Base-by-base conservation (phyloP, 1,284 basidiomycete genomes). In the Ustilago cynodontis region DNA sequence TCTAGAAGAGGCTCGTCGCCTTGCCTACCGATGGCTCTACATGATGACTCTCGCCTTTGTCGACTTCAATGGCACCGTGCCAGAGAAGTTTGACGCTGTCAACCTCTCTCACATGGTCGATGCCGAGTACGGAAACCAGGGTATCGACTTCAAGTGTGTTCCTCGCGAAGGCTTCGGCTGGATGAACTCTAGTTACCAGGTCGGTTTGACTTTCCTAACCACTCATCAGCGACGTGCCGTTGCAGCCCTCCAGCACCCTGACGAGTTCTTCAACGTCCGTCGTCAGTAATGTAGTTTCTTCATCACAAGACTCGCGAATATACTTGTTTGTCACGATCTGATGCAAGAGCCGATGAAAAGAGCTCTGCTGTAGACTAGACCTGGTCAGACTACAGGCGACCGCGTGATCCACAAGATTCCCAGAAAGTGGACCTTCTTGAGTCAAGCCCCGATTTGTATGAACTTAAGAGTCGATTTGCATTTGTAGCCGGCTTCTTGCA, bases 61-160 rank as follows among this genome's bases (percentile, higher is more conserved):
- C 61, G 94, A 98, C 87, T 97, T 97, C 87, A 98, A 98, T 85
- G 95, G 95, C 16, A 93, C 97, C 43, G 95, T 98, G 2, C 94
- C 95, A 0, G 95, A 98, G 88, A 98, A 98, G 90, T 98, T 98
- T 85, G 95, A 99, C 83, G 96, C 95, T 0, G 96, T 98, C 79
- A 93, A 92, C 85, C 89, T 96, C 22, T 95, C 93, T 3, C 95
- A 98, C 87, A 89, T 98, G 68, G 95, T 99, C 5, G 95, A 96
- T 83, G 96, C 96, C 50, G 96, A 99, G 88, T 98, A 98, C 86
- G 97, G 96, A 14, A 99, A 98, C 87, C 96, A 99, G 87, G 96
- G 96, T 60, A 90, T 95, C 80, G 95, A 98, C 88, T 98, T 98
- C 88, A 94, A 94, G 55, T 85, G 74, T 50, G 82, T 98, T 37